These are phyloP conservation scores for Boletus pseudo-olivaceus DNA, from an alignment of 768 basidiomycete species.

Conservation along the genomic window DNA sequence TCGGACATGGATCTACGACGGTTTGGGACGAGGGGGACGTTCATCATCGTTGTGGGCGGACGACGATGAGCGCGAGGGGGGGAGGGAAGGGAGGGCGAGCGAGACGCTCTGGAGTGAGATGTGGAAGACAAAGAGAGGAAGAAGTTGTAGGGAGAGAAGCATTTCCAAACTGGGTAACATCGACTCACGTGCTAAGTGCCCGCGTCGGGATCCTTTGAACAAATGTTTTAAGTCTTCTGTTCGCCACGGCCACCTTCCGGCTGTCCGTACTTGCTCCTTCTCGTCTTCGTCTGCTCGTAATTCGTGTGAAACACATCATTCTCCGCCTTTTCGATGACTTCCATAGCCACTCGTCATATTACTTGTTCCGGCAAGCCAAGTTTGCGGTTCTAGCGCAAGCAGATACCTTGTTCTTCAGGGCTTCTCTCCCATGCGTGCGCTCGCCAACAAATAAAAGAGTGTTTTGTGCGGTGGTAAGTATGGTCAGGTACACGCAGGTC, in stretches of 20 bases:
- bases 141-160: conserved; percentile 25
- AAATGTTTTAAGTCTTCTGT: background rate
- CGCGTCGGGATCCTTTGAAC: too few species aligned
- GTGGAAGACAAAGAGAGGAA: conserved; percentile 13
- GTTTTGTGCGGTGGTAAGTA: background rate
- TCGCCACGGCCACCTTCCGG: background rate
- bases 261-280: background rate
- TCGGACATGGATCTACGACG: conserved; percentile 54
- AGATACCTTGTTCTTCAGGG: background rate
- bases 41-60: conserved; percentile 16
- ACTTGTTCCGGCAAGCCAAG: background rate
- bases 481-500: background rate
- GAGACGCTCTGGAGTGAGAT: conserved; percentile 20
- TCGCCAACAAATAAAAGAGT: background rate
- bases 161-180: conserved; percentile 24
- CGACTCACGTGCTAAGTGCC: conserved; percentile 13
- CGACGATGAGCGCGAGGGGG: background rate
- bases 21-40: conserved; percentile 33
- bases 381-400: background rate
- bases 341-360: background rate
- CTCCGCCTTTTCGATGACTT: background rate
- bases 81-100: conserved; percentile 5
- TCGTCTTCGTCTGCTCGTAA: background rate
- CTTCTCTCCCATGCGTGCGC: background rate
- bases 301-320: background rate